Conservation (phyloP, 106 monocot species). For the Phalaenopsis equestris region DNA sequence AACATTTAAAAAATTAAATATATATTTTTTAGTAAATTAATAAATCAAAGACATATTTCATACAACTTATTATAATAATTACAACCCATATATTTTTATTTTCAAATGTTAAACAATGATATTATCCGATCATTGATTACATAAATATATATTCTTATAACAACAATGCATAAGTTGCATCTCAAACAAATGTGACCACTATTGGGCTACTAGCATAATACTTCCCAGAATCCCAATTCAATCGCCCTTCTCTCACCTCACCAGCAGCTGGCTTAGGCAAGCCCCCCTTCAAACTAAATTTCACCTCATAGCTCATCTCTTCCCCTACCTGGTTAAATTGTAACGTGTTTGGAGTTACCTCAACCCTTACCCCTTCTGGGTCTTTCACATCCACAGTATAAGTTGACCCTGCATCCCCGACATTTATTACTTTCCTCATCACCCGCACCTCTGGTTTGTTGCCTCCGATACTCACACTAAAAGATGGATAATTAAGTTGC, state of each 20-base stretch:
- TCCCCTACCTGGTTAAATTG: constrained; percentile 1
- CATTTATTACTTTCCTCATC: constrained; percentile 6
- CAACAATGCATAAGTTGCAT: neutral
- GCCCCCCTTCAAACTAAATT: neutral
- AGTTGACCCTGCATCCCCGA: neutral
- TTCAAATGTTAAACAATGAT: neutral
- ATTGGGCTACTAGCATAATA: constrained; percentile 9
- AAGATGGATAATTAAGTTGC: constrained; percentile 14
- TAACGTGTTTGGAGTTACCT: neutral
- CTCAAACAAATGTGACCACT: constrained; percentile 1
- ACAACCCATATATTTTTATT: neutral
- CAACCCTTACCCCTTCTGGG: constrained; percentile 7
- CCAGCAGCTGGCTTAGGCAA: neutral
- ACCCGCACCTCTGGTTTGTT: neutral
- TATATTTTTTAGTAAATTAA: too few relatives aligned
- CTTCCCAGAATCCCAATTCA: constrained; percentile 19
- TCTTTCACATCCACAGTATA: constrained; percentile 6
- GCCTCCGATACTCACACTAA: neutral
- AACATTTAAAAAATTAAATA: too few relatives aligned
- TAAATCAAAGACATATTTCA: too few relatives aligned
- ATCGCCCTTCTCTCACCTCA: constrained; percentile 7
- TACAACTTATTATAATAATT: neutral
- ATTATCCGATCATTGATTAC: neutral
- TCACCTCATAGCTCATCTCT: neutral
- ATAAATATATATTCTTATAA: neutral